Percentiles rank a stretch among this genome's conserved stretches.
Conservation (phyloP, 306 rosid species). For the Cicer yamashitae region DNA sequence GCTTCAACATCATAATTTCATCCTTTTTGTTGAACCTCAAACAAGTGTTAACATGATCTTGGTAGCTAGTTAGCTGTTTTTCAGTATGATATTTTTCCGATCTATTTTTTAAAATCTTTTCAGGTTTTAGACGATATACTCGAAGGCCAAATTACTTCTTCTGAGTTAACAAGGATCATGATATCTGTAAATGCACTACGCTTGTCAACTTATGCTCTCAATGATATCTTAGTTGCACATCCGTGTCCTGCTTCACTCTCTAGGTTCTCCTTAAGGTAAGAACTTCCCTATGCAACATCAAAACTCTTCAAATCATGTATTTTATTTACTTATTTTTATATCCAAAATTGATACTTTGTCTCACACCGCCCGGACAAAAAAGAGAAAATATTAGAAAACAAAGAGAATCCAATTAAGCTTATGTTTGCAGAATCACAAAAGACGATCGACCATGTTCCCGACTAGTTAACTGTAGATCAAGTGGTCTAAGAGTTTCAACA, state of each 20-base stretch:
- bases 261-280: slow-evolving; percentile 79
- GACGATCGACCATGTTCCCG: slow-evolving; percentile 57
- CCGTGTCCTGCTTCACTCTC: slow-evolving; percentile 91
- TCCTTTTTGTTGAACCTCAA: slow-evolving; percentile 26
- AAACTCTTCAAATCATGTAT: slow-evolving; percentile 7
- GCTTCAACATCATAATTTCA: slow-evolving; percentile 5
- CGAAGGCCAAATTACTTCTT: slow-evolving; percentile 60
- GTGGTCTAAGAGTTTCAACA: slow-evolving; percentile 88
- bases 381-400: background rate
- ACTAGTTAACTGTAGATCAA: slow-evolving; percentile 73
- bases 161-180: slow-evolving; percentile 65
- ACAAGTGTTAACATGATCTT: slow-evolving; percentile 17
- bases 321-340: slow-evolving; percentile 14
- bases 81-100: slow-evolving; percentile 19
- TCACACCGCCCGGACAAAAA: background rate
- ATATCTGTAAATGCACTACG: slow-evolving; percentile 56
- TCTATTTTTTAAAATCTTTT: slow-evolving; percentile 25
- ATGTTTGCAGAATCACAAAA: slow-evolving; percentile 63
- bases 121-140: slow-evolving; percentile 81
- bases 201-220: slow-evolving; percentile 72
- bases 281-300: slow-evolving; percentile 12
- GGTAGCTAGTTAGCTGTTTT: slow-evolving; percentile 17
- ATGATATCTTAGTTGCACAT: slow-evolving; percentile 82
- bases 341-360: background rate
- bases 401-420: slow-evolving; percentile 28